Conservation (phyloP, 129 eudicot species). For the Ambrosia trifida region DNA sequence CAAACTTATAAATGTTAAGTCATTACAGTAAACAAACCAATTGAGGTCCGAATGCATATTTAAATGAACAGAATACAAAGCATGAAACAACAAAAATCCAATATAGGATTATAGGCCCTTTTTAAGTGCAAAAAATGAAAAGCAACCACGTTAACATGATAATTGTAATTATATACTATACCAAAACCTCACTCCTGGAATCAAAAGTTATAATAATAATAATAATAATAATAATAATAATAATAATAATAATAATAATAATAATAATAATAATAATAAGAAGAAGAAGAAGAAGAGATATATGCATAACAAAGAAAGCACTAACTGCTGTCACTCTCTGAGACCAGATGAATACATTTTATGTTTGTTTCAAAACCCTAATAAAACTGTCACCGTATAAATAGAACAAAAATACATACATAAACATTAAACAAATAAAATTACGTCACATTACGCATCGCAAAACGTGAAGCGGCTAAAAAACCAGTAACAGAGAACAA, state of each 20-base stretch:
- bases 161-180: background rate
- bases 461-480: slow-evolving; percentile 13
- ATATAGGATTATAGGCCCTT: background rate
- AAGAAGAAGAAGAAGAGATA: background rate
- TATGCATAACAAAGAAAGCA: background rate
- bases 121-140: slow-evolving; percentile 5
- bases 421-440: background rate
- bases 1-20: slow-evolving; percentile 6
- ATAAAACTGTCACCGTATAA: slow-evolving; percentile 18
- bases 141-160: background rate
- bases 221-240: no score
- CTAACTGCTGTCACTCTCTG: slow-evolving; percentile 12
- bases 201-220: slow-evolving; percentile 6
- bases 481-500: slow-evolving; percentile 1
- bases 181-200: slow-evolving; percentile 17
- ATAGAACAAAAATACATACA: background rate
- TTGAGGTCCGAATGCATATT: background rate
- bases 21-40: background rate
- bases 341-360: background rate
- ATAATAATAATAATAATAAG: no score
- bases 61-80: background rate
- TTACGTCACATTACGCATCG: background rate
- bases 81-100: background rate
- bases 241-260: no score
- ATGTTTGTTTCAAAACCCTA: slow-evolving; percentile 29